Base-by-base conservation (phyloP, 179 eudicot species). In the Actinidia chinensis region DNA sequence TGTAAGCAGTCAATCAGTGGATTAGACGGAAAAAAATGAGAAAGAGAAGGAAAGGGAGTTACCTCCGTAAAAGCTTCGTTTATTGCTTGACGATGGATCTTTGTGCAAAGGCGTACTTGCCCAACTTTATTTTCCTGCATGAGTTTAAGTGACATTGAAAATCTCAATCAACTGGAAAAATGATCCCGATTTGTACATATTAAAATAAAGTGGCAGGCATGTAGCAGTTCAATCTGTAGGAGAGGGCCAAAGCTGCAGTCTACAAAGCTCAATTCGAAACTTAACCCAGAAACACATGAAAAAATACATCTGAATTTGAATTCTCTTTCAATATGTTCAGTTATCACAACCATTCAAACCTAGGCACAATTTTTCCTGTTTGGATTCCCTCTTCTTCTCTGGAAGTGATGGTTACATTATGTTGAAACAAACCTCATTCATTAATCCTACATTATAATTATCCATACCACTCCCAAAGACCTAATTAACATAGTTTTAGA, bases 81-180 rank as follows among this genome's bases (percentile, higher is more conserved):
- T 91, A 82, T 81, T 85, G 76, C 93, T 85, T 12, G 97, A 85
- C 77, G 98, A 95, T 44, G 99, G 99, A 79, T 90, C 80, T 93
- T 93, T 8, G 89, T 79, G 82, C 91, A 87, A 20, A 91, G 55
- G 82, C 79, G 88, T 82, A 95, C 88, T 84, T 90, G 94, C 80
- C 94, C n/a, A 84, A 79, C 93, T 93, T 85, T 89, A 91, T 80
- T 86, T 93, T 63, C 79, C 98, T 95, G 33, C 75, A 81, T 56
- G 46, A 54, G 15, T 25, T n/a, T 1, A 36, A 67, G 44, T 3
- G 25, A n/a, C 78, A 46, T 43, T 15, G 15, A 44, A 22, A 22
- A 36, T 58, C 59, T 61, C 44, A 60, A 75, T 46, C n/a, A 61
- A 61, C 54, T 60, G 43, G 43, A 59, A 2, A 18, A 44, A 8